Base-by-base conservation (phyloP, 176 grass and related monocot species). In the Otatea glauca region DNA sequence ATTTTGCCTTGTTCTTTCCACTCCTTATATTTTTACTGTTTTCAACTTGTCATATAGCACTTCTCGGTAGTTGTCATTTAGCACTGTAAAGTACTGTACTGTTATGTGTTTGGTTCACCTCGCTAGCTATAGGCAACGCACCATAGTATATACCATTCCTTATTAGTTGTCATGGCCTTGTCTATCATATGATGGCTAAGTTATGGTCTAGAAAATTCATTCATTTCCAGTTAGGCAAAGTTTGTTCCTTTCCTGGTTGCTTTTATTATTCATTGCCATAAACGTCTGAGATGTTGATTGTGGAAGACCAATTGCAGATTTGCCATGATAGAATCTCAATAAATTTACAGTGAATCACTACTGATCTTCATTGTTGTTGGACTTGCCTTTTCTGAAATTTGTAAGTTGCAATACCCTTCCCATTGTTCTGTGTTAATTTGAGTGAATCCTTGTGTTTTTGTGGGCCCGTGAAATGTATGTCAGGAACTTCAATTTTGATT, bases 241-340 rank as follows among this genome's bases (percentile, higher is more conserved):
- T 35, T 83, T 78, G 7, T 24, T 71, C 37, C 44, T 24, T 79
- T 64, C 6, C 58, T 79, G 45, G 45, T 17, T 83, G 10, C 65
- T 65, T 65, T 64, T 47, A 81, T 43, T 55, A 15, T 76, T 62
- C 11, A 72, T 27, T 37, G 32, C 27, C 60, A 12, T 62, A 24
- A 21, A 70, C 21, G 37, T 74, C 4, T 66, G 38, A 68, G 9
- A 51, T 39, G 23, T 69, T 44, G 34, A 69, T 60, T 48, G 5
- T 45, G 37, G 23, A 55, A 11, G 24, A 65, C 55, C 18, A 44
- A 23, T 67, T 67, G 77, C 8, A 21, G 47, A 14, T 53, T 78
- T 32, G 2, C 15, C 11, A 8, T 67, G 39, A 25, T 78, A 51
- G 21, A 49, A 39, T 63, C 54, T 63, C 13, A 51, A 9, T 75